Conservation (phyloP, 805 yeast species). For the Aciculoconidium aculeatum region DNA sequence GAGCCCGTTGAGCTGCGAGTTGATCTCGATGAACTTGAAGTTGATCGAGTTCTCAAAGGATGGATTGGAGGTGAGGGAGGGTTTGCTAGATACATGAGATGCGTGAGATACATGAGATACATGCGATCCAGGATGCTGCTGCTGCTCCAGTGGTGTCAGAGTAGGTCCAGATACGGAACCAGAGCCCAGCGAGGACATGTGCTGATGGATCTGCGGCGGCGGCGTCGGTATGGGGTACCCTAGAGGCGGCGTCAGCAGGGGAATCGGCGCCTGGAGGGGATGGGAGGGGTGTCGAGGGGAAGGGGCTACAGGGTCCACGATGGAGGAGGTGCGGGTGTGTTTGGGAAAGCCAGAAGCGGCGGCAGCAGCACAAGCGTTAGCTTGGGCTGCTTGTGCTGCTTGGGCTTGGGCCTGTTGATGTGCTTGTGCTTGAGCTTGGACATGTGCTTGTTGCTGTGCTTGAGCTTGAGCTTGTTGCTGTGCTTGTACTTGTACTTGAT, state of each 20-base stretch:
- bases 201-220: constrained; percentile 2
- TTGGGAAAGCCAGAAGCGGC: too few relatives aligned
- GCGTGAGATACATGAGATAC: too few relatives aligned
- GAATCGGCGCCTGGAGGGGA: constrained; percentile 4
- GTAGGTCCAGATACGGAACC: constrained; percentile 2
- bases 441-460: neutral
- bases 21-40: constrained; percentile 30
- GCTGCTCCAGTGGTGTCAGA: constrained; percentile 3
- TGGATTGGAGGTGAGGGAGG: constrained; percentile 9
- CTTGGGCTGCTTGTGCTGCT: neutral
- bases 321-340: too few relatives aligned
- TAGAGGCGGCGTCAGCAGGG: constrained; percentile 2
- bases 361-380: too few relatives aligned
- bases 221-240: constrained; percentile 3
- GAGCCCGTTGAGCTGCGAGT: constrained; percentile 30
- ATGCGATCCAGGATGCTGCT: constrained; percentile 1
- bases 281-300: constrained; percentile 5
- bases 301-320: too few relatives aligned
- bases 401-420: constrained; percentile 4
- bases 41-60: constrained; percentile 17
- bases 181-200: neutral
- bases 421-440: constrained; percentile 3
- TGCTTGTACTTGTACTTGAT: constrained; percentile 11
- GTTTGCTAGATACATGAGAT: constrained; percentile 6
- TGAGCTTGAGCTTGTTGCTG: constrained; percentile 6